Conservation (phyloP, 441 rosid genomes). For the Manihot esculenta region DNA sequence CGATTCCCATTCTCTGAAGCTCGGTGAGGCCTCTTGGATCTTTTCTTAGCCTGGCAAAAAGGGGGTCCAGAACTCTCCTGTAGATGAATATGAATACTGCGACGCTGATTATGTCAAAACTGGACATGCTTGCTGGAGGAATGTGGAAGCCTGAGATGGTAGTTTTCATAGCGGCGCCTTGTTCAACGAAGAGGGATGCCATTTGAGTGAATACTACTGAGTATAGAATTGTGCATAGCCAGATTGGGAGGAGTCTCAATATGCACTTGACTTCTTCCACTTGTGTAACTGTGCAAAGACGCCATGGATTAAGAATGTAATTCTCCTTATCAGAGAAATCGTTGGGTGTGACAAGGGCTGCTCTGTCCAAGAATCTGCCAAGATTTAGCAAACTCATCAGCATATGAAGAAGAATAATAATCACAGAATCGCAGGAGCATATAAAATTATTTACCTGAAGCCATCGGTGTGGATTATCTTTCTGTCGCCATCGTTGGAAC, state of each 20-base stretch:
- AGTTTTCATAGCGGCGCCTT: conserved; percentile 94
- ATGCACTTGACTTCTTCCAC: conserved; percentile 97
- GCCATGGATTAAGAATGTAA: conserved; percentile 54
- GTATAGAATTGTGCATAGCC: conserved; percentile 95
- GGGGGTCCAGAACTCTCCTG: conserved; percentile 72
- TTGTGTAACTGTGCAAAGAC: conserved; percentile 78
- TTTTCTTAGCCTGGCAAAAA: conserved; percentile 44
- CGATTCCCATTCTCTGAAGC: conserved; percentile 94
- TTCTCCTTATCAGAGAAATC: conserved; percentile 50
- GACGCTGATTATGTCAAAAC: conserved; percentile 84
- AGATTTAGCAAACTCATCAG: background rate
- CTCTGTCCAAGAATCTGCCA: conserved; percentile 81
- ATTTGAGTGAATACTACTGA: conserved; percentile 94
- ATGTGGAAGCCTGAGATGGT: conserved; percentile 53
- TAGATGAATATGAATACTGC: conserved; percentile 72
- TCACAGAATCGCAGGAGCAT: too few relatives aligned
- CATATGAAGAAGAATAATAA: too few relatives aligned
- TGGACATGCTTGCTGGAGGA: conserved; percentile 94
- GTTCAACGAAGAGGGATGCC: conserved; percentile 96
- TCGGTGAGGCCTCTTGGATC: conserved; percentile 65
- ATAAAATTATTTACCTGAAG: conserved; percentile 40
- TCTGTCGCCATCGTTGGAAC: conserved; percentile 30
- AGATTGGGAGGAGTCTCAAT: conserved; percentile 76
- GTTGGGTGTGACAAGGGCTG: conserved; percentile 57
- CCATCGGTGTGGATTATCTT: conserved; percentile 51